A percentile compares a stretch with the other conserved stretches of the same genome.
Conservation (phyloP, 129 eudicot genomes). For the Solidago caesia region DNA sequence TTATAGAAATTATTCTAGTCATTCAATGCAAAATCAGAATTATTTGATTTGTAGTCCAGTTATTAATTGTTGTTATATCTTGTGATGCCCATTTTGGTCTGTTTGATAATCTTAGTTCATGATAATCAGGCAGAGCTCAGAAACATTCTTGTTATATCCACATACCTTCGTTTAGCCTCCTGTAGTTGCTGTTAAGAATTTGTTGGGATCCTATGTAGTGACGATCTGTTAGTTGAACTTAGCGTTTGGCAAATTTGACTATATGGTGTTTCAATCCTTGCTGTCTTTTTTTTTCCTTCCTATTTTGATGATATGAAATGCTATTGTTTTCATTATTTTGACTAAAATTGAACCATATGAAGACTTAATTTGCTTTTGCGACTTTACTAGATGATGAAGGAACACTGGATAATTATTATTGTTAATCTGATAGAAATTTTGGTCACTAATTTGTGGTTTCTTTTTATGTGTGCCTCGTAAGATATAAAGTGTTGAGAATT, state of each 20-base stretch:
- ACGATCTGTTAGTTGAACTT: background rate
- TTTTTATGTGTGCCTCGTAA: background rate
- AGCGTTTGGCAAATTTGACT: background rate
- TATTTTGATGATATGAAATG: background rate
- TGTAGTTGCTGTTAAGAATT: background rate
- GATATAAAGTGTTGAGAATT: constrained; percentile 2
- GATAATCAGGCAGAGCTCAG: background rate
- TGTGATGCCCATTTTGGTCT: background rate
- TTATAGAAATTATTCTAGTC: background rate
- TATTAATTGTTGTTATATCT: background rate
- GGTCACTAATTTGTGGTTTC: background rate
- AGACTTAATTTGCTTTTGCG: background rate
- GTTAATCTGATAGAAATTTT: background rate
- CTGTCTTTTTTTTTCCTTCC: background rate
- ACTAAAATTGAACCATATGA: background rate
- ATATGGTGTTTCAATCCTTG: background rate
- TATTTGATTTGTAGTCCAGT: background rate
- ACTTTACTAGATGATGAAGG: background rate
- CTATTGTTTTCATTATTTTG: background rate
- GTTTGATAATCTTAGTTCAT: background rate
- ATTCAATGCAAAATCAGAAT: background rate
- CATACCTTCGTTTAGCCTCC: background rate
- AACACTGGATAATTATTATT: background rate
- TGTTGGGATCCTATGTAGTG: background rate
- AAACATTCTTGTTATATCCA: background rate